A percentile compares a stretch with the other conserved stretches of the same genome.
These are phyloP conservation scores for Exophiala lecanii-corni DNA, from an alignment of 2,329 filamentous ascomycete genomes.

Conservation along the genomic window DNA sequence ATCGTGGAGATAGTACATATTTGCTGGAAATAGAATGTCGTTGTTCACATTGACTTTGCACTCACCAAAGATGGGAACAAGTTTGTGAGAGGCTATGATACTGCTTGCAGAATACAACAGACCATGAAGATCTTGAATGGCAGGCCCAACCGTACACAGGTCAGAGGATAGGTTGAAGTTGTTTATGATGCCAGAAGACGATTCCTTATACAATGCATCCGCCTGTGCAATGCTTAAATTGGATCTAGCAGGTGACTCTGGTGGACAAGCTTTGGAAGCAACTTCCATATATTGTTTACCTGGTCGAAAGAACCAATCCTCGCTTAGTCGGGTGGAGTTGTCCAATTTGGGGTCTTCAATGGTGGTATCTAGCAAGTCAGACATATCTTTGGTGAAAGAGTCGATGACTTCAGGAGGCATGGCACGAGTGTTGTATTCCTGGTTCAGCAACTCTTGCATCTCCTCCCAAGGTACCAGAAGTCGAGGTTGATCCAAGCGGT, in stretches of 20 bases:
- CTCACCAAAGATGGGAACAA: slow-evolving; percentile 64
- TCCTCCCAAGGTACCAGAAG: slow-evolving; percentile 58
- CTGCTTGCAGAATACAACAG: slow-evolving; percentile 60
- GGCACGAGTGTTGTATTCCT: slow-evolving; percentile 43
- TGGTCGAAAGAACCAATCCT: slow-evolving; percentile 44
- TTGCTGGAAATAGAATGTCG: slow-evolving; percentile 64
- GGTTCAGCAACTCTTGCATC: slow-evolving; percentile 48
- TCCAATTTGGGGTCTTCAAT: slow-evolving; percentile 21
- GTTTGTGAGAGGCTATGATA: slow-evolving; percentile 51
- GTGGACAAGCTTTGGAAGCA: slow-evolving; percentile 53
- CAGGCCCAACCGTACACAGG: slow-evolving; percentile 62
- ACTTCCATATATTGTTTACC: slow-evolving; percentile 57
- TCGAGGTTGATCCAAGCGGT: slow-evolving; percentile 59
- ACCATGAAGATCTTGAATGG: slow-evolving; percentile 59
- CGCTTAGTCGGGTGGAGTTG: slow-evolving; percentile 33
- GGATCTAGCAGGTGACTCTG: slow-evolving; percentile 53
- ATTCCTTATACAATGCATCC: slow-evolving; percentile 24
- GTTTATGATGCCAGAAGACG: slow-evolving; percentile 56
- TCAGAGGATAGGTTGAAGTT: slow-evolving; percentile 60
- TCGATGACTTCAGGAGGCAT: slow-evolving; percentile 43
- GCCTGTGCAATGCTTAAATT: slow-evolving; percentile 38
- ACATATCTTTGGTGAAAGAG: slow-evolving; percentile 41
- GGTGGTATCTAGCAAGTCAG: slow-evolving; percentile 26
- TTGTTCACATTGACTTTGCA: slow-evolving; percentile 67
- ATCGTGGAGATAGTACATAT: slow-evolving; percentile 61